A percentile compares a stretch with the other conserved stretches of the same genome.
Evolutionary conservation across 768 basidiomycete genomes (phyloP).

Genomic region (Dacryopinax primogenitus): DNA sequence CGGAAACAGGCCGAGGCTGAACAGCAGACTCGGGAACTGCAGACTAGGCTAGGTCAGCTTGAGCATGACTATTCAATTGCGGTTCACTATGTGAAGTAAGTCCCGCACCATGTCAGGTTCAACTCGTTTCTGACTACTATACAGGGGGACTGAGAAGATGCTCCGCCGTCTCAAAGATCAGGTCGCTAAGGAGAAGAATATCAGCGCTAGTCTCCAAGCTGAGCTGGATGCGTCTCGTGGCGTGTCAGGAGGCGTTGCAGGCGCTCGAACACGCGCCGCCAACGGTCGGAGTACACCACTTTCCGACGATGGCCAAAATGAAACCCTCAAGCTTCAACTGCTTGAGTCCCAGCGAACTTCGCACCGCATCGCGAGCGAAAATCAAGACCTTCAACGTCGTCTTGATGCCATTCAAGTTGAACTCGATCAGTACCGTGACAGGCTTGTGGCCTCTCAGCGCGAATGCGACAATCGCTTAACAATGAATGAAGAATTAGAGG

Average conservation of each 20-base stretch:
- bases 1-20: conserved; percentile 68
- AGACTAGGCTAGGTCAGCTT: conserved; percentile 60
- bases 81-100: conserved; percentile 93
- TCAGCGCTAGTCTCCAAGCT: conserved; percentile 66
- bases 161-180: conserved; percentile 95
- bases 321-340: conserved; percentile 56
- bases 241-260: conserved; percentile 42
- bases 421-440: conserved; percentile 55
- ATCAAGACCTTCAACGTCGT: conserved; percentile 60
- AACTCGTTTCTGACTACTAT: conserved; percentile 12
- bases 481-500: conserved; percentile 66
- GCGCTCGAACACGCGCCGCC: conserved; percentile 36
- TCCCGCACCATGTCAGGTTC: conserved; percentile 10
- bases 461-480: conserved; percentile 66
- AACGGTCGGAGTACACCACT: conserved; percentile 73
- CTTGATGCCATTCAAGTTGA: conserved; percentile 65
- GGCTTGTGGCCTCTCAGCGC: conserved; percentile 55
- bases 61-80: conserved; percentile 94
- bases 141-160: conserved; percentile 93
- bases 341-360: conserved; percentile 64
- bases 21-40: conserved; percentile 48
- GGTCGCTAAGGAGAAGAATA: conserved; percentile 73
- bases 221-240: conserved; percentile 65
- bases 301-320: conserved; percentile 44
- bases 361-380: conserved; percentile 57